Evolutionary conservation across 495 filamentous ascomycete species (phyloP), one percentile per base, ranked within the genome.

Genomic region (Darksidea phi): DNA sequence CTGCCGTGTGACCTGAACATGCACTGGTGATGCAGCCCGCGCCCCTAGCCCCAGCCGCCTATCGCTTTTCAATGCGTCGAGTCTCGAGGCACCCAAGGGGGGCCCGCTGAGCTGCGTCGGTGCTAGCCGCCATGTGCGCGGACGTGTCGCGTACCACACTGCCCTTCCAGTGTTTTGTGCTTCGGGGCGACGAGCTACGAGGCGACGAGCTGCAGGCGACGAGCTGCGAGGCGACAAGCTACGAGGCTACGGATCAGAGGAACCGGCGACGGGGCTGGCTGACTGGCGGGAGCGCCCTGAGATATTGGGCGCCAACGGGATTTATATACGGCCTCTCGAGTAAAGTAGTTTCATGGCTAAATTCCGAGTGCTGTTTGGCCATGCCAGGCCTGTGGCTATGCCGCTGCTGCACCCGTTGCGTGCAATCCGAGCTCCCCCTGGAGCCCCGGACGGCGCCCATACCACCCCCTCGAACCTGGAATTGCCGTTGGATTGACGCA

Each of bases 281-380:
- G n/a, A n/a, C 53, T 21, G 46, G 52, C 53, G 57, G 46, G 58
- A 45, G 34, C 21, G 37, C 50, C 51, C 26, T 60, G 52, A 60
- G 60, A 67, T 60, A 67, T 67, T 67, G 65, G 65, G 60, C 65
- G 46, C 60, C 65, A 59, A 60, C 60, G 52, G 56, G 24, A 60
- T 49, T 45, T 67, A 67, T 67, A 63, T 64, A 61, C 65, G 41
- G 54, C 46, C 65, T 60, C 56, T 67, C 65, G 57, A 64, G 60
- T 64, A 67, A 55, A 64, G 65, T 67, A 67, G 59, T 51, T 61
- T 28, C 55, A 61, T 52, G 59, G 65, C 65, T 64, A 67, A 64
- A 67, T 60, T 56, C 17, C 41, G 47, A 43, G 47, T 42, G 63
- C 53, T 61, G 51, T 65, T 56, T 65, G 62, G 55, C 59, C 34